These are phyloP conservation scores for Naegleria lovaniensis DNA, from an alignment of 208 protist genomes.

Conservation along the genomic window DNA sequence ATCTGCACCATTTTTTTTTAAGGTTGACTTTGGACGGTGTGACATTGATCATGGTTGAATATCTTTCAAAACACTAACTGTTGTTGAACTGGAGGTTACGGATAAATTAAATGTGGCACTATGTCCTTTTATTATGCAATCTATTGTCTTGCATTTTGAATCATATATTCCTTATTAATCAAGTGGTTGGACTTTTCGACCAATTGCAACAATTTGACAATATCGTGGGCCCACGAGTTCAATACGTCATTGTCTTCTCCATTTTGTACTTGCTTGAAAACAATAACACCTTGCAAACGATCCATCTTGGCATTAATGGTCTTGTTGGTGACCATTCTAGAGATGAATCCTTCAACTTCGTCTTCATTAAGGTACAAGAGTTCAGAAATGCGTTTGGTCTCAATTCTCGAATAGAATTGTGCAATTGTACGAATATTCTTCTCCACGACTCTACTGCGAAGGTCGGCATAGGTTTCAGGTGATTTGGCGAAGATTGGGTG, in stretches of 20 bases:
- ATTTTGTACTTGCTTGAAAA: conserved; percentile 76
- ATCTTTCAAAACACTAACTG: no score
- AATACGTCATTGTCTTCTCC: conserved; percentile 67
- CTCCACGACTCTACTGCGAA: conserved; percentile 83
- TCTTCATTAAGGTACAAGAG: conserved; percentile 73
- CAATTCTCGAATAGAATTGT: conserved; percentile 85
- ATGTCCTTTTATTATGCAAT: no score
- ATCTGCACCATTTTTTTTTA: no score
- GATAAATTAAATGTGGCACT: no score
- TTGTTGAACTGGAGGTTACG: no score
- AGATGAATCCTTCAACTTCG: conserved; percentile 81
- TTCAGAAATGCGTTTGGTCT: conserved; percentile 69
- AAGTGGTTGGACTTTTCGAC: conserved; percentile 22
- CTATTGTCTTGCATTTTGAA: neutral
- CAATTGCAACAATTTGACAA: neutral
- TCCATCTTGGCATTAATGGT: conserved; percentile 86
- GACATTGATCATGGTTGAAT: no score
- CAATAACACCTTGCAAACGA: conserved; percentile 75
- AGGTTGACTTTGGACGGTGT: no score
- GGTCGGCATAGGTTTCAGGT: conserved; percentile 56
- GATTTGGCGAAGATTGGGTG: conserved; percentile 61
- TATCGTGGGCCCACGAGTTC: conserved; percentile 55
- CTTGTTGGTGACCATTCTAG: conserved; percentile 74
- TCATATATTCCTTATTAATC: conserved; percentile 15
- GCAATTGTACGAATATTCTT: conserved; percentile 88